Evolutionary conservation across 441 rosid genomes (phyloP), one percentile per base, ranked within the genome.

Genomic region (Viola pubescens): DNA sequence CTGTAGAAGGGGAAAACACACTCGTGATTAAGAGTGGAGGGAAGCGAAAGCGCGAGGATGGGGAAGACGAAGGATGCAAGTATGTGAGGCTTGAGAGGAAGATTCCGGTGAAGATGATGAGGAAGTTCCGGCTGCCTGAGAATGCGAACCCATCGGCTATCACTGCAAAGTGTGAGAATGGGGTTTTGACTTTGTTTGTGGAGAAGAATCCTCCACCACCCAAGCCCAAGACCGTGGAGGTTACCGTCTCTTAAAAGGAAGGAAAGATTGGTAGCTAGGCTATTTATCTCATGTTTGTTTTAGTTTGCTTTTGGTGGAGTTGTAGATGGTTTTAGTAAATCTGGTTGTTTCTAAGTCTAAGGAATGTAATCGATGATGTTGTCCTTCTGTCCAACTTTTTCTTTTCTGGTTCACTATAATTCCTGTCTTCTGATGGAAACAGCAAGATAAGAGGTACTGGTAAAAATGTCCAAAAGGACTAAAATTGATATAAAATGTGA

Each of bases 81-180:
- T 89, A 79, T 67, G 65, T 82, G 2, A 76, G 81, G 69, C 80
- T 87, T 0, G 97, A 87, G 74, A 80, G 97, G 67, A 80, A 77
- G 49, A 61, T 69, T 3, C 70, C 70, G 4, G 74, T 67, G 64
- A 87, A 81, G 70, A 56, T 77, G 19, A 62, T 71, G 39, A 74
- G 89, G 81, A 89, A 89, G 66, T 82, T 85, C 71, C 63, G 82
- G 38, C 54, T 87, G 60, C 86, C 91, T 0, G 88, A 79, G 63
- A 67, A 85, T 55, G 91, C 91, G 9, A 79, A 83, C 41, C 64
- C 48, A 42, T 64, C 67, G 0, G 81, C 76, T 0, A 65, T 89
- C 9, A 42, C 74, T 0, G 94, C 89, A 8, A 84, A 76, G 11
- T 85, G 85, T 39, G 86, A 82, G 48, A 79, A 76, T 47, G 91